phyloP scores from a whole-genome alignment of 495 filamentous ascomycete species.

The Tirmania nivea region DNA sequence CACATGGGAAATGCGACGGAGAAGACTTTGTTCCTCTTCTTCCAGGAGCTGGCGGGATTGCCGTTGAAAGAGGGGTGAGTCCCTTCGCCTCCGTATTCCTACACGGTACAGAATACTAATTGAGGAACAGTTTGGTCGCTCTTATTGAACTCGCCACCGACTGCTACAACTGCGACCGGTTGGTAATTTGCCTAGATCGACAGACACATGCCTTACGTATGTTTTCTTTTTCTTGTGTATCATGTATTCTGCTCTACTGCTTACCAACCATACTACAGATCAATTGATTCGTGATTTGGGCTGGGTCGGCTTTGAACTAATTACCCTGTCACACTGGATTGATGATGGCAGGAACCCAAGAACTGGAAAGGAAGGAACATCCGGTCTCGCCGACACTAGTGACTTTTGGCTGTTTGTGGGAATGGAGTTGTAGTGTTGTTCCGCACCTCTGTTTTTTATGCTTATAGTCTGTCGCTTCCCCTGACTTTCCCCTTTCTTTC shows the following conservation, averaged over 20 bases:
- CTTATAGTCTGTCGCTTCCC: background rate
- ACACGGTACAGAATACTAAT: constrained; percentile 5
- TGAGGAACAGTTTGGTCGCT: constrained; percentile 48
- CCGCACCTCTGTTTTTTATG: background rate
- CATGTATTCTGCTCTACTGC: too few relatives aligned
- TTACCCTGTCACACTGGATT: constrained; percentile 54
- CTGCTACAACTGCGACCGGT: constrained; percentile 47
- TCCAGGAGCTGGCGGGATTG: constrained; percentile 46
- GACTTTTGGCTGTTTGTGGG: constrained; percentile 63
- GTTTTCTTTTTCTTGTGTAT: background rate
- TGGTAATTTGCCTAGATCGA: constrained; percentile 64
- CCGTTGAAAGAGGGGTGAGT: constrained; percentile 79
- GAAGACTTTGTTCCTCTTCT: constrained; percentile 70
- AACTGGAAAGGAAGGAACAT: constrained; percentile 9
- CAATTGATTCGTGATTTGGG: constrained; percentile 57
- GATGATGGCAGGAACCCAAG: constrained; percentile 5
- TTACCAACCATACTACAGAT: constrained; percentile 14
- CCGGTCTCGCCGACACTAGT: constrained; percentile 31
- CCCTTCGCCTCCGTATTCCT: constrained; percentile 1
- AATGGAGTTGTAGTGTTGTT: constrained; percentile 44
- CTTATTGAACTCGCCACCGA: constrained; percentile 68
- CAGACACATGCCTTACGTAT: constrained; percentile 27
- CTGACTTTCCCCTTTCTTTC: too few relatives aligned
- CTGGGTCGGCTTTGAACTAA: constrained; percentile 78
- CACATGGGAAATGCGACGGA: constrained; percentile 29